Base-by-base conservation (phyloP, 78 protist species). In the Dictyostelium firmibasis region DNA sequence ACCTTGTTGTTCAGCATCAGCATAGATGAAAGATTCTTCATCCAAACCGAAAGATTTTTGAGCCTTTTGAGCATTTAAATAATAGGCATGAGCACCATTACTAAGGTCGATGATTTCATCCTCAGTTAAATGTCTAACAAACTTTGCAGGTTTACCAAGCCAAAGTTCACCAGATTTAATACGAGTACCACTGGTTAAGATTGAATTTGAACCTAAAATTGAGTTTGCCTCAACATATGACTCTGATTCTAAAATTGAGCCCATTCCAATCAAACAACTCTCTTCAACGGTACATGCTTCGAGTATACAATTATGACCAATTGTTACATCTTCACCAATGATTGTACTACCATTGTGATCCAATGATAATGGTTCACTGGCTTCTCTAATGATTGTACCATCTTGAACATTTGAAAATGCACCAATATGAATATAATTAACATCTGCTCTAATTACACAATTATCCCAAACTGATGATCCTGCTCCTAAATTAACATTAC, bases 251-350 rank as follows among this genome's bases (percentile, higher is more conserved):
- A 95, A 57, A 62, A 92, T 43, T 43, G 93, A 92, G 23, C 96
- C 96, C 77, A 83, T 86, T 76, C 97, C 97, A 64, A 95, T 85
- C 16, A 95, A 83, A 77, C 84, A 62, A 29, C 78, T 60, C 67
- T 95, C 95, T 50, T 95, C 97, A 64, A 95, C 84, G 7, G 97
- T 94, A 84, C 97, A 95, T 9, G 95, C 96, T 57, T 93, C 94
- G 25, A 95, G 81, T 18, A 92, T 60, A 78, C 94, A 91, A 72
- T 57, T 41, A 72, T 95, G 96, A 31, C 97, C 97, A 81, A 95
- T 33, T 0, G 95, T 92, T 7, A 69, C 67, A 43, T 36, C 67
- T 18, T 91, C 70, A 89, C 97, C 97, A 72, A 95, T 64, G 84
- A 92, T 72, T 16, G 95, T 92, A 16, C 81, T 60, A 53, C 95